Percentiles rank a stretch among this genome's conserved stretches.
These are phyloP conservation scores for Tolypocladium ophioglossoides DNA, from an alignment of 2,329 filamentous ascomycete species.

Conservation along the genomic window DNA sequence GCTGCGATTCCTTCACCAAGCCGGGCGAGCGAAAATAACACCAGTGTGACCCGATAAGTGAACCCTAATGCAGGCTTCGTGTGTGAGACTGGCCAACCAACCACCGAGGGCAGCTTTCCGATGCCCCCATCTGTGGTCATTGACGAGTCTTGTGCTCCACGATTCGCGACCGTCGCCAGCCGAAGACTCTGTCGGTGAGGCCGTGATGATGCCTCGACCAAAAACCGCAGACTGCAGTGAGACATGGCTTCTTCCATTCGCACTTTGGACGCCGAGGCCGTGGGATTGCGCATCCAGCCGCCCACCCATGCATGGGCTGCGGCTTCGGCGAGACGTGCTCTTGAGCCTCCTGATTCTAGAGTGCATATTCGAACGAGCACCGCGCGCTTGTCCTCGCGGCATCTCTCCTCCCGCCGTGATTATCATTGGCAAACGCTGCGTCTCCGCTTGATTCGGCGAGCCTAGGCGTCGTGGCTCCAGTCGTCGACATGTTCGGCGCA, in stretches of 20 bases:
- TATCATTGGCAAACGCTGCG: not conserved
- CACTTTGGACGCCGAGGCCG: not conserved
- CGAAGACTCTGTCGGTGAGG: not conserved
- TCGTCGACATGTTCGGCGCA: not conserved
- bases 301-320: not conserved
- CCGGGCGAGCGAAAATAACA: not conserved
- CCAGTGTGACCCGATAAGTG: not conserved
- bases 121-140: not conserved
- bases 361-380: not conserved
- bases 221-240: not conserved
- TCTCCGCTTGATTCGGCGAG: not conserved
- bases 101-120: not conserved
- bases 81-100: not conserved
- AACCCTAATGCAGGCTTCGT: not conserved
- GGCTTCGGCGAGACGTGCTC: not conserved
- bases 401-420: not conserved
- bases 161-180: not conserved
- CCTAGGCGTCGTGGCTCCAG: not conserved
- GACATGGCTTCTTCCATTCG: not conserved
- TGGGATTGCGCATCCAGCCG: not conserved
- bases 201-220: not conserved
- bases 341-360: not conserved
- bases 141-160: too few species aligned
- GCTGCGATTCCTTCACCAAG: not conserved
- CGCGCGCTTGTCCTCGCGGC: not conserved